A percentile compares a stretch with the other conserved stretches of the same genome.
These are phyloP conservation scores for Aureobasidium sp. DNA, from an alignment of 2,329 filamentous ascomycete species.

Conservation along the genomic window DNA sequence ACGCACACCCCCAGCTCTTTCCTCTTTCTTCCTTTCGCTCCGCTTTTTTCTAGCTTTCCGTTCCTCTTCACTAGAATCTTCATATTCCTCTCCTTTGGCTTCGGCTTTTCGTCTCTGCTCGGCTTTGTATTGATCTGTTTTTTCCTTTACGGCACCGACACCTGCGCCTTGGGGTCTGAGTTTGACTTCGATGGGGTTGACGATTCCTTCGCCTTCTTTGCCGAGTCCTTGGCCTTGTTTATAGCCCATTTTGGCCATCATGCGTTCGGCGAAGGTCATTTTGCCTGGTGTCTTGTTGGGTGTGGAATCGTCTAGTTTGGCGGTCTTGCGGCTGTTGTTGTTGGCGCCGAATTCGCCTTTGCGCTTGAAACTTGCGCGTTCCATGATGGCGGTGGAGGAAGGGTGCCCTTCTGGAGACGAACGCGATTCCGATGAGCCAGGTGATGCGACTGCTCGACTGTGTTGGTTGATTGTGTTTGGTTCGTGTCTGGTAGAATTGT, in stretches of 20 bases:
- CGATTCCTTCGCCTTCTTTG: conserved; percentile 72
- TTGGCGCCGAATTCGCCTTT: conserved; percentile 32
- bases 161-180: conserved; percentile 77
- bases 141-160: conserved; percentile 81
- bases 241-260: conserved; percentile 99
- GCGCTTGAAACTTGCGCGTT: conserved; percentile 33
- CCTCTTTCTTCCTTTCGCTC: conserved; percentile 41
- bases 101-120: conserved; percentile 77
- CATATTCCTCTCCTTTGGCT: conserved; percentile 64
- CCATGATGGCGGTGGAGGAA: conserved; percentile 19
- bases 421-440: background rate
- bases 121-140: conserved; percentile 72
- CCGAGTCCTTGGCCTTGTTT: conserved; percentile 78
- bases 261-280: conserved; percentile 75
- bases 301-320: conserved; percentile 20
- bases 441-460: background rate
- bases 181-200: conserved; percentile 83
- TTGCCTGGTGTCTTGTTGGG: conserved; percentile 19
- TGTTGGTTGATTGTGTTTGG: background rate
- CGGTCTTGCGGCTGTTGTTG: conserved; percentile 27
- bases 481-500: background rate
- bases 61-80: conserved; percentile 80
- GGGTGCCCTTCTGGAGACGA: background rate
- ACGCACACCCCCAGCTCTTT: conserved; percentile 44
- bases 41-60: conserved; percentile 52